Conservation (phyloP, 2,329 filamentous ascomycete genomes). For the Orbilia ellipsospora region DNA sequence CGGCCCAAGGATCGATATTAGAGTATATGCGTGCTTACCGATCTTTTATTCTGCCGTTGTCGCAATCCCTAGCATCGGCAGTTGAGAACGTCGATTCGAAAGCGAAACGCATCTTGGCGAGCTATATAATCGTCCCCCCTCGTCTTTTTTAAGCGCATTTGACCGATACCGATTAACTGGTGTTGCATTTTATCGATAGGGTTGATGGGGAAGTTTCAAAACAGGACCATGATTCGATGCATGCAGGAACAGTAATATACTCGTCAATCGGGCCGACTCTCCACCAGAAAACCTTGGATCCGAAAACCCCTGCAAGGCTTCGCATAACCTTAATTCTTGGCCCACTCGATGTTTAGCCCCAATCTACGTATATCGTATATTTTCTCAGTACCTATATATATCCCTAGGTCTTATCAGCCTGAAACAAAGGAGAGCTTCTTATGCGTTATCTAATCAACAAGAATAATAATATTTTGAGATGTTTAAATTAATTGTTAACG, state of each 20-base stretch:
- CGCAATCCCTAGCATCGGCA: conserved; percentile 39
- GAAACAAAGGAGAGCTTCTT: too few species aligned
- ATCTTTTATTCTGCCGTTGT: conserved; percentile 30
- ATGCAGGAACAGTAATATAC: conserved; percentile 29
- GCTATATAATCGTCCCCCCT: not conserved
- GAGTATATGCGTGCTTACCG: conserved; percentile 40
- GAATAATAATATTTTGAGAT: too few species aligned
- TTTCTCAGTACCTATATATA: too few species aligned
- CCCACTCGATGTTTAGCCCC: too few species aligned
- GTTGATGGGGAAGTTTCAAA: not conserved
- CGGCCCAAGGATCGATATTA: not conserved
- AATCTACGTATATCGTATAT: too few species aligned
- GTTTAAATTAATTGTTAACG: not conserved
- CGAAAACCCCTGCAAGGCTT: conserved; percentile 1
- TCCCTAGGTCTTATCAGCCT: too few species aligned
- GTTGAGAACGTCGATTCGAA: conserved; percentile 6
- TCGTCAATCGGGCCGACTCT: conserved; percentile 30
- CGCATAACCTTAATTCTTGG: not conserved
- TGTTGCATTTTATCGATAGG: too few species aligned
- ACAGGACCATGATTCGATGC: not conserved
- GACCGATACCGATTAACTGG: not conserved
- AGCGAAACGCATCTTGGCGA: not conserved
- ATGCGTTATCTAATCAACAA: too few species aligned
- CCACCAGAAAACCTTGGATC: conserved; percentile 39
- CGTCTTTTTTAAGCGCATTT: too few species aligned